Conservation (phyloP, 805 yeast genomes). For the Monosporozyma aquatica region DNA sequence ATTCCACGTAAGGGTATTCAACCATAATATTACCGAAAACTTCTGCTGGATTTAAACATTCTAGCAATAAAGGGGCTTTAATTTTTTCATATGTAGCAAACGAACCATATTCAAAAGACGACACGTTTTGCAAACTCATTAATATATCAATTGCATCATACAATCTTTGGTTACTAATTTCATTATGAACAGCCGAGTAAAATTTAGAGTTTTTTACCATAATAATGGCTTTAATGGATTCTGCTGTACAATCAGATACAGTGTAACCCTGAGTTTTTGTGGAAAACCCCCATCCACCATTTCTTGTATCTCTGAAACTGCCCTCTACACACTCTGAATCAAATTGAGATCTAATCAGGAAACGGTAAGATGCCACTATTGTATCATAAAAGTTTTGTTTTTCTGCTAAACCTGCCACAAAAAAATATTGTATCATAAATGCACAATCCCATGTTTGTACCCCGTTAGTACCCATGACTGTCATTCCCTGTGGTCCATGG, state of each 20-base stretch:
- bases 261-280: constrained; percentile 95
- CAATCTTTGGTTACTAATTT: constrained; percentile 46
- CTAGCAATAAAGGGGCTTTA: constrained; percentile 70
- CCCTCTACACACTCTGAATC: constrained; percentile 68
- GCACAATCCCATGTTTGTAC: constrained; percentile 97
- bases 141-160: constrained; percentile 69
- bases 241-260: constrained; percentile 95
- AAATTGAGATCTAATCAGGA: constrained; percentile 76
- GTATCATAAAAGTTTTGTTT: constrained; percentile 53
- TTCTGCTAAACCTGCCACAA: constrained; percentile 70
- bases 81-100: constrained; percentile 87
- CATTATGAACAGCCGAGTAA: constrained; percentile 40
- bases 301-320: constrained; percentile 71
- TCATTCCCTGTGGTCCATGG: constrained; percentile 84
- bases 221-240: constrained; percentile 82
- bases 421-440: constrained; percentile 76
- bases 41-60: constrained; percentile 86
- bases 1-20: constrained; percentile 96
- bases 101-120: constrained; percentile 76
- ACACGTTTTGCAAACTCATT: constrained; percentile 67
- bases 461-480: constrained; percentile 95
- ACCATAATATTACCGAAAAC: constrained; percentile 98
- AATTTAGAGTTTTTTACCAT: constrained; percentile 70
- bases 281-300: constrained; percentile 94
- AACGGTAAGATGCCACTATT: constrained; percentile 58